Conservation (phyloP, 345 rosid genomes). For the Durio zibethinus region DNA sequence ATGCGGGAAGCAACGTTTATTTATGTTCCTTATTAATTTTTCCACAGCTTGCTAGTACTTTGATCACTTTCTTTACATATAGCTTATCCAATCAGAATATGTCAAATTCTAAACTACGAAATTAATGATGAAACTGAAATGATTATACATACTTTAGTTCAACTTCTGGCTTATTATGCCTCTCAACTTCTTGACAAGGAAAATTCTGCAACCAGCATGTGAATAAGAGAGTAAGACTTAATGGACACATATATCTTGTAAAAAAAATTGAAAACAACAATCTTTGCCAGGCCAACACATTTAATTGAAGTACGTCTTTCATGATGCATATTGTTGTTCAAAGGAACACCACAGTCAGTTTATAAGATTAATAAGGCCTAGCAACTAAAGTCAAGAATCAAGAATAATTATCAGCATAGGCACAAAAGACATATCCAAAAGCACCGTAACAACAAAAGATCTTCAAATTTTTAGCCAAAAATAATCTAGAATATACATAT, state of each 20-base stretch:
- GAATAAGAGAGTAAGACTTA: conserved; percentile 9
- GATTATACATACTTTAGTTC: conserved; percentile 79
- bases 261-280: neutral
- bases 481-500: neutral
- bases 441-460: neutral
- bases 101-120: neutral
- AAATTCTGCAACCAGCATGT: conserved; percentile 60
- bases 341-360: neutral
- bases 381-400: neutral
- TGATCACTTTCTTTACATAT: neutral
- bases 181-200: conserved; percentile 99
- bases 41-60: neutral
- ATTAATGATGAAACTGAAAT: conserved; percentile 3
- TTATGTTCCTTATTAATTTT: neutral
- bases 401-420: neutral
- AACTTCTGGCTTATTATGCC: conserved; percentile 99
- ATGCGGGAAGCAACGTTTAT: neutral
- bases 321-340: neutral
- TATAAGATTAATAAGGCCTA: neutral
- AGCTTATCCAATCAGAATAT: neutral
- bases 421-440: neutral
- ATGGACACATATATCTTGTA: neutral
- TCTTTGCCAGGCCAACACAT: neutral
- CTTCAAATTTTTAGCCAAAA: neutral
- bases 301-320: conserved; percentile 2